Evolutionary conservation across 2,329 filamentous ascomycete species (phyloP), one percentile per base, ranked within the genome.

Genomic region (Fusarium pseudocircinatum): DNA sequence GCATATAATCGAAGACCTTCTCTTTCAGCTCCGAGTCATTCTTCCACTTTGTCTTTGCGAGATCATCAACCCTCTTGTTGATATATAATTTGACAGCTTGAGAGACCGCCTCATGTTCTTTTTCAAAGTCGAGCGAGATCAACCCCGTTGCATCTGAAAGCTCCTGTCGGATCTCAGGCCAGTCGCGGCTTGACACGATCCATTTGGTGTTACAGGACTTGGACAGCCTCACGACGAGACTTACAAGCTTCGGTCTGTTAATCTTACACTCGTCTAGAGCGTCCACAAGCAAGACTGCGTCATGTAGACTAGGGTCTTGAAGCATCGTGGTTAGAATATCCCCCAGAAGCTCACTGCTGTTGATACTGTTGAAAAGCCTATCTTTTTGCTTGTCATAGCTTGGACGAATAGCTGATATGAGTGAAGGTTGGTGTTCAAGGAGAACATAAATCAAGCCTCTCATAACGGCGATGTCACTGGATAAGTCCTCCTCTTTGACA

Each of bases 101-200:
- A 0, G 46, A n/a, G 0, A 50, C 2, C 0, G 28, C 1, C 2
- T 32, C 46, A 0, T 14, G 22, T 0, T 50, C 15, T 10, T 18
- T 0, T 1, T 32, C 22, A 18, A 50, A 28, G 15, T 24, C 4
- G 0, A 50, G 11, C 0, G 15, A 1, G 0, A 49, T 24, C 15
- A 49, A 5, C 0, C 22, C 46, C 1, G 4, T n/a, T 0, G 12
- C 8, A n/a, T 7, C 22, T 10, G 5, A 3, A 7, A 56, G 8
- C 0, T 56, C 37, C 0, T 56, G 11, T 0, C 0, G 2, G 0
- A 56, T 42, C 2, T 30, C 28, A 1, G 52, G 52, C 52, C 52
- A 56, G 8, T 20, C 2, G 2, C 52, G 37, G 0, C 52, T 56
- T 0, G 52, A 56, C 0, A 56, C 8, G 2, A 56, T 24, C 37